phyloP scores from a whole-genome alignment of 2,329 filamentous ascomycete species.

The Dactylellina cionopaga region DNA sequence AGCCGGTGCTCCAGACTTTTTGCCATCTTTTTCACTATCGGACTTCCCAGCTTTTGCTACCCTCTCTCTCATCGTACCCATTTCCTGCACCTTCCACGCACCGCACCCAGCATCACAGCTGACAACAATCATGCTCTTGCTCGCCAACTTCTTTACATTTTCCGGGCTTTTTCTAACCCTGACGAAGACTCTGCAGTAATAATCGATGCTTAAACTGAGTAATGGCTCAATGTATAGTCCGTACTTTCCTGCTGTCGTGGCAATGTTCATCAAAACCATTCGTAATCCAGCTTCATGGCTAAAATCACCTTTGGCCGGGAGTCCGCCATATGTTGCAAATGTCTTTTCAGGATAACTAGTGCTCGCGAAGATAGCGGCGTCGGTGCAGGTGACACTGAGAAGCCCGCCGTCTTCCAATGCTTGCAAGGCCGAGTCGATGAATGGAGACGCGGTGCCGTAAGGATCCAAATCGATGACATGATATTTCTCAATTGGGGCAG shows the following conservation, averaged over 20 bases:
- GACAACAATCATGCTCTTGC: constrained; percentile 92
- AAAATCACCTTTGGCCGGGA: constrained; percentile 83
- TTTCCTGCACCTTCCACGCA: constrained; percentile 84
- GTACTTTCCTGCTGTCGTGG: constrained; percentile 82
- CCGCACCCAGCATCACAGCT: constrained; percentile 91
- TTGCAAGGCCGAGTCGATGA: constrained; percentile 90
- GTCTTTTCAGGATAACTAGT: constrained; percentile 94
- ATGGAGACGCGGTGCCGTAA: constrained; percentile 91
- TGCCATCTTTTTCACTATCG: constrained; percentile 62
- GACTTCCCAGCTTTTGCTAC: constrained; percentile 70
- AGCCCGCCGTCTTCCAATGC: constrained; percentile 83
- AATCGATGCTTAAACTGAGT: constrained; percentile 93
- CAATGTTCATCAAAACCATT: constrained; percentile 83
- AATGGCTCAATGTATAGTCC: constrained; percentile 89
- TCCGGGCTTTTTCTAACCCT: constrained; percentile 80
- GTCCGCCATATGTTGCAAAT: constrained; percentile 90
- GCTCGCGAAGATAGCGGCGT: constrained; percentile 93
- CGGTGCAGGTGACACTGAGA: constrained; percentile 94
- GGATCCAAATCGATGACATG: constrained; percentile 97
- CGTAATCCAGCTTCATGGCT: constrained; percentile 91
- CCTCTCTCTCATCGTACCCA: constrained; percentile 75
- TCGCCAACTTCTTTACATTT: constrained; percentile 87
- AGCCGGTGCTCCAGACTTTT: constrained; percentile 62
- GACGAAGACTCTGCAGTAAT: constrained; percentile 90
- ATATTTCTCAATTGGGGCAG: constrained; percentile 68